A percentile compares a stretch with the other conserved stretches of the same genome.
phyloP scores from a whole-genome alignment of 306 rosid genomes.

The Inga leiocalycina region DNA sequence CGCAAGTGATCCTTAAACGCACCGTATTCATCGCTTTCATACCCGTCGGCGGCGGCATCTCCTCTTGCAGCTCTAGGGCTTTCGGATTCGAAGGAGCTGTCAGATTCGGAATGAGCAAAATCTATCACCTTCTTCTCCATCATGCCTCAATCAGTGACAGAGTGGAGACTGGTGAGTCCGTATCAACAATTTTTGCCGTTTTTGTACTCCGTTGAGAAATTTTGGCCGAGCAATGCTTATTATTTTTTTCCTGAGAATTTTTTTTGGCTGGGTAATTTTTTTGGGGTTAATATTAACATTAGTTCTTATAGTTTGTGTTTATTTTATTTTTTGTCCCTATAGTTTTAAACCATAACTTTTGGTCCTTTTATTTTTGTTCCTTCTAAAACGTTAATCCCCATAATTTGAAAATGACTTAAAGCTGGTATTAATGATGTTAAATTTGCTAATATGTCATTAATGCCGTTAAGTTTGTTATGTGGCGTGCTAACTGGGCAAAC shows the following conservation, averaged over 20 bases:
- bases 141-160: not conserved
- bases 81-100: constrained; percentile 4
- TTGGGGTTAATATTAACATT: too few relatives aligned
- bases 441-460: too few relatives aligned
- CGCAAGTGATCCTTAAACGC: not conserved
- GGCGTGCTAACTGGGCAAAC: too few relatives aligned
- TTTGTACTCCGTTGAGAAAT: not conserved
- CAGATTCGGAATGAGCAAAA: constrained; percentile 7
- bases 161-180: not conserved
- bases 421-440: too few relatives aligned
- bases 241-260: too few relatives aligned
- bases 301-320: too few relatives aligned
- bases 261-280: not conserved
- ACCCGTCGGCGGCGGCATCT: not conserved
- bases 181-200: not conserved
- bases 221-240: too few relatives aligned
- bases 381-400: too few relatives aligned
- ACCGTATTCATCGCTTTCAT: constrained; percentile 6
- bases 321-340: too few relatives aligned
- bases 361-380: accelerated
- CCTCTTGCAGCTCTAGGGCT: not conserved
- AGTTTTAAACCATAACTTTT: too few relatives aligned
- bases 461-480: too few relatives aligned
- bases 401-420: too few relatives aligned
- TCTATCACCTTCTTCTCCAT: constrained; percentile 3